Evolutionary conservation across 2,329 filamentous ascomycete species (phyloP).

Genomic region (Phymatotrichopsis omnivora): DNA sequence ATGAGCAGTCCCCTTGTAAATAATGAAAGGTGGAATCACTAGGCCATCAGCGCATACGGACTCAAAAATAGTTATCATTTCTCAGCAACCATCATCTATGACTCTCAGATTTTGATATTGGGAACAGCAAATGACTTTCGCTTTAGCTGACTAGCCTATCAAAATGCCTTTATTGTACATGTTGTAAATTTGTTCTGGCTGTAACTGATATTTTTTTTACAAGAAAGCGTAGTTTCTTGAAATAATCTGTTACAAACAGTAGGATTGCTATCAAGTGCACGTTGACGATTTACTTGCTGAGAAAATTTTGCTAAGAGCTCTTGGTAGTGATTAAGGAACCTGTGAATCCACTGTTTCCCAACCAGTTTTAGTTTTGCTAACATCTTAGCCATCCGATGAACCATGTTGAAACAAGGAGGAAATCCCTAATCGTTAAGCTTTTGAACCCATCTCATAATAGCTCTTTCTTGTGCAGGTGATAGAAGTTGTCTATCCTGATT

Average conservation of each 20-base stretch:
- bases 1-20: constrained; percentile 1
- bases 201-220: too few species aligned
- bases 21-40: background rate
- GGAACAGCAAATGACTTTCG: background rate
- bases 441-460: constrained; percentile 5
- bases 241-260: background rate
- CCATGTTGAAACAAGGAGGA: background rate
- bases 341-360: too few species aligned
- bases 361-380: background rate
- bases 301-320: constrained; percentile 2
- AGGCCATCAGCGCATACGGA: background rate
- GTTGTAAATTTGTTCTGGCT: too few species aligned
- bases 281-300: background rate
- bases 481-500: too few species aligned
- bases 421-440: constrained; percentile 11
- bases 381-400: constrained; percentile 3
- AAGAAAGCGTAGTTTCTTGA: background rate
- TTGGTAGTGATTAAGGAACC: background rate
- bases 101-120: background rate
- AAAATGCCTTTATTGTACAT: too few species aligned
- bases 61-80: constrained; percentile 3
- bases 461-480: too few species aligned
- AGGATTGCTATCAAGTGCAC: background rate
- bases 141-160: too few species aligned
- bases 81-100: background rate